A percentile compares a stretch with the other conserved stretches of the same genome.
These are phyloP conservation scores for Ganoderma lucidum DNA, from an alignment of 1,284 basidiomycete genomes.

Conservation along the genomic window DNA sequence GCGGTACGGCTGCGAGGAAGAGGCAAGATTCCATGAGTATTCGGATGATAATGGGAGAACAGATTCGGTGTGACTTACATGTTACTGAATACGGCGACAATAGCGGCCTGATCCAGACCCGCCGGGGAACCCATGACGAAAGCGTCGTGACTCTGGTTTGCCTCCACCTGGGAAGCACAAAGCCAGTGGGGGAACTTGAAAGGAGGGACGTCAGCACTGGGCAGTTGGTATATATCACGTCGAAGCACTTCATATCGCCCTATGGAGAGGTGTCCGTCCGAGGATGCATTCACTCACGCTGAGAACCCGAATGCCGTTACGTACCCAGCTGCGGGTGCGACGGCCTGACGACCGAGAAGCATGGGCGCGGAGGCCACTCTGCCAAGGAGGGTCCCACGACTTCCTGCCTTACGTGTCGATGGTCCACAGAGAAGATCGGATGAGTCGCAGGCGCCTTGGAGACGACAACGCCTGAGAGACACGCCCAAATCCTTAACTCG, in stretches of 20 bases:
- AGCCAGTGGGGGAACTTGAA: neutral
- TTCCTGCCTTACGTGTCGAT: neutral
- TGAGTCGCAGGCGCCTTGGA: neutral
- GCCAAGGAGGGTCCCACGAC: neutral
- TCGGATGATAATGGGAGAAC: neutral
- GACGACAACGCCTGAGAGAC: neutral
- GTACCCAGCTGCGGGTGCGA: neutral
- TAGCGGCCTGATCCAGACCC: neutral
- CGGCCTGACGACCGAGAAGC: slow-evolving; percentile 4
- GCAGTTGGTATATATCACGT: neutral
- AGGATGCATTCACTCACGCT: neutral
- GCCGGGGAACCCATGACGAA: neutral
- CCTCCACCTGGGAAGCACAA: neutral
- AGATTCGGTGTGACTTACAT: neutral
- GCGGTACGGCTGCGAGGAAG: neutral
- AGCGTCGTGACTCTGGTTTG: neutral
- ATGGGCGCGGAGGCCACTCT: neutral
- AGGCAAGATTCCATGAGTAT: neutral
- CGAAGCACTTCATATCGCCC: neutral
- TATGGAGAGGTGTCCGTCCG: neutral
- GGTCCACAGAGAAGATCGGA: neutral
- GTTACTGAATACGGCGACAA: neutral
- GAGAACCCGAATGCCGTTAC: neutral
- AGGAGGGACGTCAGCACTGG: neutral
- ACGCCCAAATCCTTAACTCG: neutral